phyloP scores from a whole-genome alignment of 192 early-diverging fungal species.

The Entomortierella beljakovae region DNA sequence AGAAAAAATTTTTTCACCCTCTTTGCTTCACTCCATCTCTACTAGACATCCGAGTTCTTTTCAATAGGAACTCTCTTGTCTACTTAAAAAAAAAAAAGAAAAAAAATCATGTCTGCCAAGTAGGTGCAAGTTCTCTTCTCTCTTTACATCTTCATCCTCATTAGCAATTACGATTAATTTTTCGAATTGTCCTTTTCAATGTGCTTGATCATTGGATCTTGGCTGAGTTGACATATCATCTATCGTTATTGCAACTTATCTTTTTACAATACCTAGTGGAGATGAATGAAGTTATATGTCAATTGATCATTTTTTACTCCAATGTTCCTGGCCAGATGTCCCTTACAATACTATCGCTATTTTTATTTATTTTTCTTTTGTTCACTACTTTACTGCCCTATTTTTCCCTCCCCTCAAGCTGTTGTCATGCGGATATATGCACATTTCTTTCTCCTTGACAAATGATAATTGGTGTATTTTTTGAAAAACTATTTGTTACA shows the following conservation, averaged over 20 bases:
- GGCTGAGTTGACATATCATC: too few species aligned
- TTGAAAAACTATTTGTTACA: background rate
- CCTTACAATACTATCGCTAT: background rate
- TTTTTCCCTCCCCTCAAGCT: background rate
- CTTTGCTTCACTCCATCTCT: constrained; percentile 53
- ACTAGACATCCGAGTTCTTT: constrained; percentile 52
- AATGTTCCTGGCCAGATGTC: too few species aligned
- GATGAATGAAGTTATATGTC: too few species aligned
- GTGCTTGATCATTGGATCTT: too few species aligned
- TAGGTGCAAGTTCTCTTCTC: constrained; percentile 13
- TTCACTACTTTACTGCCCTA: background rate
- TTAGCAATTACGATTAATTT: background rate
- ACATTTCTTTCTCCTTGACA: constrained; percentile 7
- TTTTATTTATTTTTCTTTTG: background rate
- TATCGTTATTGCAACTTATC: too few species aligned
- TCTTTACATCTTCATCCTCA: background rate
- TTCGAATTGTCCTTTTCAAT: too few species aligned
- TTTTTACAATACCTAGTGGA: too few species aligned
- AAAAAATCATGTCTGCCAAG: constrained; percentile 53
- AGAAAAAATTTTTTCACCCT: constrained; percentile 50
- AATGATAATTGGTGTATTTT: background rate
- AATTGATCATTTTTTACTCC: too few species aligned
- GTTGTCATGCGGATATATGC: constrained; percentile 6
- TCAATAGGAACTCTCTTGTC: constrained; percentile 42
- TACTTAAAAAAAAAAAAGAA: constrained; percentile 51